These are phyloP conservation scores for Pichia sp. DNA, from an alignment of 1,139 yeast genomes.

Conservation along the genomic window DNA sequence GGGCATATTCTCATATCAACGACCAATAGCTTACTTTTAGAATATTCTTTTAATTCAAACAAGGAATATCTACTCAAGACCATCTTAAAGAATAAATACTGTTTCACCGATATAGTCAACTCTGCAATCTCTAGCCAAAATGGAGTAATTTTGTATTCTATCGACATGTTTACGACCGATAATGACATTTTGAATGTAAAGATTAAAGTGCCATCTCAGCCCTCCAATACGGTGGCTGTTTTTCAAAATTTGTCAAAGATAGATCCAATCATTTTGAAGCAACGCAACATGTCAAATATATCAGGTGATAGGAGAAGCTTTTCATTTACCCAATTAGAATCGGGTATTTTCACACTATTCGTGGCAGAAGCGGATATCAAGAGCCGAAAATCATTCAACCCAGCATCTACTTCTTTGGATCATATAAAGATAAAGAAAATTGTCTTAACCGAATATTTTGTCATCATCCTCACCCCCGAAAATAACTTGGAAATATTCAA, in stretches of 20 bases:
- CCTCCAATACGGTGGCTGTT: slow-evolving; percentile 14
- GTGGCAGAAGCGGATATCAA: not conserved
- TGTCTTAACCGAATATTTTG: slow-evolving; percentile 45
- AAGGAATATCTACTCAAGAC: slow-evolving; percentile 41
- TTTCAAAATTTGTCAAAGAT: slow-evolving; percentile 21
- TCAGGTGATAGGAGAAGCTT: not conserved
- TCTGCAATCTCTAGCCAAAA: not conserved
- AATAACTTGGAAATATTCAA: slow-evolving; percentile 44
- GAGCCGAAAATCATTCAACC: not conserved
- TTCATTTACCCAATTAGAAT: slow-evolving; percentile 1
- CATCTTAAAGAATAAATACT: slow-evolving; percentile 33
- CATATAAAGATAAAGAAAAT: not conserved
- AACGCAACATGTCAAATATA: not conserved
- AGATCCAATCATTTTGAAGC: slow-evolving; percentile 11
- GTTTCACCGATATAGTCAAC: slow-evolving; percentile 13
- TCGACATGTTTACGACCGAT: slow-evolving; percentile 9
- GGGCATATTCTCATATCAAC: slow-evolving; percentile 52
- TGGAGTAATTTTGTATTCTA: slow-evolving; percentile 6
- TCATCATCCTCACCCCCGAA: slow-evolving; percentile 41
- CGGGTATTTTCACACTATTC: not conserved
- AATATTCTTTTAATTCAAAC: slow-evolving; percentile 40
- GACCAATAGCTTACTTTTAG: slow-evolving; percentile 43
- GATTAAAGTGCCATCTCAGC: slow-evolving; percentile 13
- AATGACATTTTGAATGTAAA: not conserved
- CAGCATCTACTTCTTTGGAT: slow-evolving; percentile 22